These are phyloP conservation scores for Citrus medica DNA, from an alignment of 345 rosid species.

Conservation along the genomic window DNA sequence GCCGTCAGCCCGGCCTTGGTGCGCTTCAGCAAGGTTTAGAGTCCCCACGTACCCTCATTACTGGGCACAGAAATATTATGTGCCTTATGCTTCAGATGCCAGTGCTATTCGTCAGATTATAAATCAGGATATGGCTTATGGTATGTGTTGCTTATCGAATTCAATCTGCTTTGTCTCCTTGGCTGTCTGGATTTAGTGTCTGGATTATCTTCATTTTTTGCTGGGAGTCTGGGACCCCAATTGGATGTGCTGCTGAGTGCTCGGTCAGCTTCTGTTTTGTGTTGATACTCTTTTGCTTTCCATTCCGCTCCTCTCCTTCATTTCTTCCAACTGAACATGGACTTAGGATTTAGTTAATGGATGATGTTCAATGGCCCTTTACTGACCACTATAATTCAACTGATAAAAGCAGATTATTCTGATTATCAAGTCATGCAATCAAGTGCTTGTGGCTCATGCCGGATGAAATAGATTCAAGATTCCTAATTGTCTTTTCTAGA, in stretches of 20 bases:
- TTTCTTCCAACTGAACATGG: too few relatives aligned
- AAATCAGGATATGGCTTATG: conserved; percentile 57
- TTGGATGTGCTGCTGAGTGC: neutral
- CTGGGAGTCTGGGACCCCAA: neutral
- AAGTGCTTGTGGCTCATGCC: neutral
- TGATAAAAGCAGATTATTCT: neutral
- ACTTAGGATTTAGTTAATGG: neutral
- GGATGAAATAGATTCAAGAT: neutral
- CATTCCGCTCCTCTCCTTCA: too few relatives aligned
- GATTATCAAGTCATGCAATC: neutral
- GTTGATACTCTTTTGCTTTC: neutral
- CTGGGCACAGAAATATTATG: conserved; percentile 90
- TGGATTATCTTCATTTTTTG: neutral
- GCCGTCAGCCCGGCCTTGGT: conserved; percentile 96
- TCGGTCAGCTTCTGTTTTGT: neutral
- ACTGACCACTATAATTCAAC: neutral
- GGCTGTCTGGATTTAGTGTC: neutral
- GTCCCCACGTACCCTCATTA: conserved; percentile 75
- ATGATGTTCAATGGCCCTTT: neutral
- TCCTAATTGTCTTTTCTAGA: neutral
- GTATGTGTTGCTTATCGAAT: conserved; percentile 28
- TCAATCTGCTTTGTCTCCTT: conserved; percentile 5
- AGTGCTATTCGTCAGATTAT: conserved; percentile 60
- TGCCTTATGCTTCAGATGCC: conserved; percentile 77
- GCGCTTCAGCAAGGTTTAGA: conserved; percentile 64